These are phyloP conservation scores for Yamadazyma phyllophila DNA, from an alignment of 805 yeast species.

Conservation along the genomic window DNA sequence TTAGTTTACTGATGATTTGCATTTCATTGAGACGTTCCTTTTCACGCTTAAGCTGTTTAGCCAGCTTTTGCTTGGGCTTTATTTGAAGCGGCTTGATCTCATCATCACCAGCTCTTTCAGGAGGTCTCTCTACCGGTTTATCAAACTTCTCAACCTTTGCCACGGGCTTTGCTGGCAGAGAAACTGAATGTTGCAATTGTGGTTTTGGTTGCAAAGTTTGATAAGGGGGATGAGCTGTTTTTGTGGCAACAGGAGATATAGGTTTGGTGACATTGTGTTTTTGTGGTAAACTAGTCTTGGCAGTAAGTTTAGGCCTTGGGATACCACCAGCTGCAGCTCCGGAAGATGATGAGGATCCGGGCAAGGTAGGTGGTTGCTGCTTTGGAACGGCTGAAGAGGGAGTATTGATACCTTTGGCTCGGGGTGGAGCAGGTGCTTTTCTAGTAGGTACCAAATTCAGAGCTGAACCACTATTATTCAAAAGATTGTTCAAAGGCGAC, in stretches of 20 bases:
- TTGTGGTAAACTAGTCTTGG: conserved; percentile 1
- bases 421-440: conserved; percentile 58
- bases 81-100: conserved; percentile 9
- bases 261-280: conserved; percentile 5
- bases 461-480: conserved; percentile 15
- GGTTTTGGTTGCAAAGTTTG: no score
- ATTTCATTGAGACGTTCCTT: conserved; percentile 68
- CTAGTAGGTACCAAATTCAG: conserved; percentile 45
- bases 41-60: conserved; percentile 41
- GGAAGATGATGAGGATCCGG: conserved; percentile 10
- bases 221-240: no score
- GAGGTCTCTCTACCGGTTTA: no score
- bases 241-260: background rate
- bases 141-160: no score
- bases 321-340: background rate
- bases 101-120: background rate
- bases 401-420: conserved; percentile 11
- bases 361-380: conserved; percentile 31
- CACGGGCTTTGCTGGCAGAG: no score
- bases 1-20: conserved; percentile 77
- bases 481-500: conserved; percentile 35
- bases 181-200: no score
- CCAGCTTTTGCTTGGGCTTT: conserved; percentile 23
- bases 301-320: background rate
- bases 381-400: conserved; percentile 21